Conservation (phyloP, 176 grass and related monocot genomes). For the Ampelocalamus luodianensis region DNA sequence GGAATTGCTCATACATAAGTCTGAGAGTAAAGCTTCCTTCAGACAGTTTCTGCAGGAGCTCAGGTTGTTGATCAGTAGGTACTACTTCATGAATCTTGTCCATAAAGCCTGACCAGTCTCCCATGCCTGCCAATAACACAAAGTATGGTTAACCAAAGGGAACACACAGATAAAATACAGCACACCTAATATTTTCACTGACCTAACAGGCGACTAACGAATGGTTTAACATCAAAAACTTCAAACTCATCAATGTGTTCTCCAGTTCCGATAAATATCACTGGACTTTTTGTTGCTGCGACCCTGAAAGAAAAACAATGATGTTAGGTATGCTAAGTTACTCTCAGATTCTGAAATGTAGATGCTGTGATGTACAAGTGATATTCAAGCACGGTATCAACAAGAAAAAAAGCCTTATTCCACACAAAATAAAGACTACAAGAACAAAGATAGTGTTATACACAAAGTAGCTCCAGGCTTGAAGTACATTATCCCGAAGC, state of each 20-base stretch:
- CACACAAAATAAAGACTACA: neutral
- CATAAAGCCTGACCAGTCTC: slow-evolving; percentile 92
- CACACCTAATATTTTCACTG: slow-evolving; percentile 34
- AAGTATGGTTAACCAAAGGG: slow-evolving; percentile 29
- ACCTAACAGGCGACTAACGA: slow-evolving; percentile 92
- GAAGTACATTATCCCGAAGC: slow-evolving; percentile 16
- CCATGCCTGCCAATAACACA: slow-evolving; percentile 61
- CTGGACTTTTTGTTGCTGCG: slow-evolving; percentile 91
- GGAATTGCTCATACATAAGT: slow-evolving; percentile 93
- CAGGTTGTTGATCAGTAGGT: slow-evolving; percentile 92
- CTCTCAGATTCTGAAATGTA: neutral
- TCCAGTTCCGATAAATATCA: slow-evolving; percentile 99
- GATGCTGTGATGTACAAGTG: neutral
- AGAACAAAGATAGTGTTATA: neutral
- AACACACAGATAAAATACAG: slow-evolving; percentile 11
- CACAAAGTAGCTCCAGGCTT: neutral
- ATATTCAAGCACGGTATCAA: neutral
- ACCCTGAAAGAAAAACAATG: slow-evolving; percentile 60
- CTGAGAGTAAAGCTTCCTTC: slow-evolving; percentile 95
- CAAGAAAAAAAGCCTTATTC: neutral
- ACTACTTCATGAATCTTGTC: slow-evolving; percentile 95
- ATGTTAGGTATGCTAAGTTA: slow-evolving; percentile 11
- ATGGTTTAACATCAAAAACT: slow-evolving; percentile 94
- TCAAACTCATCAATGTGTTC: slow-evolving; percentile 92
- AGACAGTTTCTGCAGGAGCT: slow-evolving; percentile 83